Evolutionary conservation across 768 basidiomycete species (phyloP), one percentile per base, ranked within the genome.

Genomic region (Collybiopsis luxurians): DNA sequence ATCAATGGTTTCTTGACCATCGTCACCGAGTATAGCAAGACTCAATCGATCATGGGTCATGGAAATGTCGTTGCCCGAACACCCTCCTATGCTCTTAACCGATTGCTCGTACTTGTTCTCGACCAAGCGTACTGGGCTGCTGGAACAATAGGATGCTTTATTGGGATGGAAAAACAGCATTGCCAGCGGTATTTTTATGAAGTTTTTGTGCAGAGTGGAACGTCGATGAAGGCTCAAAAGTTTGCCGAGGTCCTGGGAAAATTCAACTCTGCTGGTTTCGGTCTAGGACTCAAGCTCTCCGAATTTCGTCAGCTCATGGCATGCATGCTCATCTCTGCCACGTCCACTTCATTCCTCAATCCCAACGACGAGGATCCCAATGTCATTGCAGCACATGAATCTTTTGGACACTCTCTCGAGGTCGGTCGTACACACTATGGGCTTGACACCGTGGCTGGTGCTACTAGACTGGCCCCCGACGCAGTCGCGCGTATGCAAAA

Each of bases 1-100:
- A 59, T 65, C 5, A 64, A 65, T 1, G 61, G 64, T 0, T 31
- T 45, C 0, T 19, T 64, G 0, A 28, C 50, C 0, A 59, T 65
- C 12, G 28, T 36, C 0, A 65, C 52, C 0, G 58, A 55, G 0
- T 65, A 64, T 17, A 36, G 44, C 0, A 65, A 65, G 10, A 64
- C 63, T 0, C 56, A 64, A 9, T 50, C 56, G 15, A 10, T 50
- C 2, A 59, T 56, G 9, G 59, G 61, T 5, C 57, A 59, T 23
- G 59, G 61, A 1, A 7, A 49, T 1, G 26, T 61, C 1, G 57
- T 64, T 1, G 38, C 60, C n/a, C 55, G 39, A 2, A 57, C 60
- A 27, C 58, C 63, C 0, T 19, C 26, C 0, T 55, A 38, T 5
- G 26, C 46, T 0, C 21, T 60, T 1, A 57, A 58, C 0, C 56